phyloP scores from a whole-genome alignment of 176 grass and related monocot genomes.

The Dactylis glomerata region DNA sequence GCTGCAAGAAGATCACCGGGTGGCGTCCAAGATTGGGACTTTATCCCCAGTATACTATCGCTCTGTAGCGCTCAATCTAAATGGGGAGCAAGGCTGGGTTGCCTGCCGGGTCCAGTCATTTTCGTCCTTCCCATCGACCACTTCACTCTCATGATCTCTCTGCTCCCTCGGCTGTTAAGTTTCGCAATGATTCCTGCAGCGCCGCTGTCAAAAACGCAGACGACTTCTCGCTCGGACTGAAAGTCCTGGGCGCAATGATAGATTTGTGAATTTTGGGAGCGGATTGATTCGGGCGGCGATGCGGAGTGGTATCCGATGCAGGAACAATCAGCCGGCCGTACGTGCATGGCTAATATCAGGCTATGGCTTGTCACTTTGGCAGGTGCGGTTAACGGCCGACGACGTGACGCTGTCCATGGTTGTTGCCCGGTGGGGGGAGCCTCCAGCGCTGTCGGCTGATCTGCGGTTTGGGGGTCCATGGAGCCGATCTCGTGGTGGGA shows the following conservation, averaged over 20 bases:
- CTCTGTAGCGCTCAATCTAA: neutral
- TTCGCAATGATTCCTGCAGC: constrained; percentile 11
- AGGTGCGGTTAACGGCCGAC: constrained; percentile 22
- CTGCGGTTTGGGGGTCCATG: neutral
- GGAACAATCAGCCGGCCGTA: neutral
- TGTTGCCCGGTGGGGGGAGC: neutral
- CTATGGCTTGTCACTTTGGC: neutral
- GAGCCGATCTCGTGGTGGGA: neutral
- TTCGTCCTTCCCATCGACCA: constrained; percentile 16
- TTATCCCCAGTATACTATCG: constrained; percentile 4
- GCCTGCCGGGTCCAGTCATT: constrained; percentile 32
- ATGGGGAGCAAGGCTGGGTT: constrained; percentile 32
- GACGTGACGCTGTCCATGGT: constrained; percentile 18
- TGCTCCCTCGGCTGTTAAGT: neutral
- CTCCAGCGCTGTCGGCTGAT: neutral
- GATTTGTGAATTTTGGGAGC: neutral
- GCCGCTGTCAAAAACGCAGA: neutral
- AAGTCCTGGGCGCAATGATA: constrained; percentile 9
- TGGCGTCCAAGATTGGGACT: constrained; percentile 39
- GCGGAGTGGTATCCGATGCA: constrained; percentile 8
- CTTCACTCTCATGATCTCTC: neutral
- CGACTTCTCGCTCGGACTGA: neutral
- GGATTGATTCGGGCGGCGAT: neutral
- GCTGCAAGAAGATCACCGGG: neutral
- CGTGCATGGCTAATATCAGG: neutral